Conservation (phyloP, 805 yeast genomes). For the Yamadazyma insecticola region DNA sequence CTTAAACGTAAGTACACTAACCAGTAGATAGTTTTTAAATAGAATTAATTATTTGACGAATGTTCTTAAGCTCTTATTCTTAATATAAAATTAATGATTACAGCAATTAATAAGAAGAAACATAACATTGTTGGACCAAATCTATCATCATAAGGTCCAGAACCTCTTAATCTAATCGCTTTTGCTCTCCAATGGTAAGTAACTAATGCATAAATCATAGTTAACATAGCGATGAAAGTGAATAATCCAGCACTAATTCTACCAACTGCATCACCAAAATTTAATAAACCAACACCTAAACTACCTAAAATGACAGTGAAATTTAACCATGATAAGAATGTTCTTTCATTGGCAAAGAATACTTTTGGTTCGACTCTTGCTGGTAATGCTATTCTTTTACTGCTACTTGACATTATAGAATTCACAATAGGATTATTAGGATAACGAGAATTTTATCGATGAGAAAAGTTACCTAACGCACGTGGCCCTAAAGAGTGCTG, state of each 20-base stretch:
- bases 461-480: background rate
- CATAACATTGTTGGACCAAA: constrained; percentile 98
- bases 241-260: constrained; percentile 89
- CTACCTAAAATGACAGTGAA: constrained; percentile 98
- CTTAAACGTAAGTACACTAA: constrained; percentile 21
- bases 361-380: constrained; percentile 99
- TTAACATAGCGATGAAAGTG: constrained; percentile 95
- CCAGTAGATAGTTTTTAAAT: too few species aligned
- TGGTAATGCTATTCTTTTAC: constrained; percentile 92
- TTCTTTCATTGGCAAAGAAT: constrained; percentile 97
- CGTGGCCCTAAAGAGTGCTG: too few species aligned
- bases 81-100: constrained; percentile 84
- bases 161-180: constrained; percentile 95
- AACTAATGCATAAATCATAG: constrained; percentile 92
- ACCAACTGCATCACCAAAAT: constrained; percentile 94
- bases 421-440: background rate
- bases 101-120: constrained; percentile 87
- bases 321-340: constrained; percentile 96
- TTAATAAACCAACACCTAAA: constrained; percentile 89
- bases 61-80: constrained; percentile 65
- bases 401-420: constrained; percentile 36
- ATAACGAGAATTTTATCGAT: background rate
- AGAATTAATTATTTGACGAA: too few species aligned
- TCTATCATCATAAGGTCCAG: constrained; percentile 99
- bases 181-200: constrained; percentile 99